Conservation (phyloP, 257 asterid genomes). For the Solanum virginianum region DNA sequence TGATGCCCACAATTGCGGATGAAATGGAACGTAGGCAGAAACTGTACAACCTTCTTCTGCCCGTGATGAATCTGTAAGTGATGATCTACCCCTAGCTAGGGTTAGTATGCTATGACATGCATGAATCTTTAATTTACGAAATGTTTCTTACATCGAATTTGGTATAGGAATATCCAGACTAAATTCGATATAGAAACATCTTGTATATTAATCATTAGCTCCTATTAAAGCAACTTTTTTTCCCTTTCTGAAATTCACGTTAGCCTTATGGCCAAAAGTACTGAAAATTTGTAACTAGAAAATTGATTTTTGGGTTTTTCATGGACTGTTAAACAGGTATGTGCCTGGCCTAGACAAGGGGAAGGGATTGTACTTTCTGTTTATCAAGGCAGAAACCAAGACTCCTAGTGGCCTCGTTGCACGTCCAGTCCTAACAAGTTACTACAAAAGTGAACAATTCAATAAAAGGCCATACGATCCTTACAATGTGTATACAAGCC, state of each 20-base stretch:
- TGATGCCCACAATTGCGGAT: constrained; percentile 66
- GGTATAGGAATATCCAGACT: background rate
- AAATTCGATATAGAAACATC: background rate
- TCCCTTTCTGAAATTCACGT: background rate
- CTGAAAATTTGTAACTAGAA: background rate
- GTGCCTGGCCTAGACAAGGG: constrained; percentile 69
- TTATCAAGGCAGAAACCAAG: constrained; percentile 54
- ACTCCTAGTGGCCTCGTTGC: constrained; percentile 74
- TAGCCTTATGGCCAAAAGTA: background rate
- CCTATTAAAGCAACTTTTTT: background rate
- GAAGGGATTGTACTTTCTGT: constrained; percentile 59
- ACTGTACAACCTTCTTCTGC: constrained; percentile 63
- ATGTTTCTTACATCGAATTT: background rate
- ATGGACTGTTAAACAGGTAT: constrained; percentile 22
- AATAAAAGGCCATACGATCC: constrained; percentile 60
- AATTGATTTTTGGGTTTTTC: background rate
- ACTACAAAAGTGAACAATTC: constrained; percentile 70
- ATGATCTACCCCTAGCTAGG: background rate
- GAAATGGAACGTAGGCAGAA: constrained; percentile 69
- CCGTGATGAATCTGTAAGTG: constrained; percentile 80
- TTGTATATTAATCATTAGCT: background rate
- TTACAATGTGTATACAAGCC: constrained; percentile 63
- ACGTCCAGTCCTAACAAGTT: constrained; percentile 78
- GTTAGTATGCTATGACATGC: background rate
- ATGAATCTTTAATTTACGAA: background rate